Evolutionary conservation across 345 rosid species (phyloP).

Genomic region (Diplotaxis tenuifolia): DNA sequence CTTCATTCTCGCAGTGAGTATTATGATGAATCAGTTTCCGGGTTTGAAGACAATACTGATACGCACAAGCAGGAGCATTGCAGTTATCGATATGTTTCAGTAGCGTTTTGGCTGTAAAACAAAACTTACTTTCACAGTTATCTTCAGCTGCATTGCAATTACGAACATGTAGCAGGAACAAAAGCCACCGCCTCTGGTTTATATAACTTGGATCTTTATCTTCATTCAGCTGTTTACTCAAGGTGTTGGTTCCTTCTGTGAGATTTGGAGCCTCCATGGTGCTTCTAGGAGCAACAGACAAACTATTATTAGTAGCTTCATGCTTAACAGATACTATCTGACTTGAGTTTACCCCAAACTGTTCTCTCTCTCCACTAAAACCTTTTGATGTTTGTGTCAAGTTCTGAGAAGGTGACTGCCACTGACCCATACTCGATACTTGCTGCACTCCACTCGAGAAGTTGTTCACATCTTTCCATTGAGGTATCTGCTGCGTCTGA

Average conservation of each 20-base stretch:
- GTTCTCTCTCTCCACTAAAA: slow-evolving; percentile 49
- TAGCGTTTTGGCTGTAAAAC: slow-evolving; percentile 58
- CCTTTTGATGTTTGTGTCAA: slow-evolving; percentile 42
- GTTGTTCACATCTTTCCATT: slow-evolving; percentile 47
- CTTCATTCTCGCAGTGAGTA: slow-evolving; percentile 52
- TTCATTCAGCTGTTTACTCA: slow-evolving; percentile 39
- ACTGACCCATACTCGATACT: slow-evolving; percentile 55
- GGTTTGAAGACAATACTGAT: slow-evolving; percentile 76
- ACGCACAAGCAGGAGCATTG: slow-evolving; percentile 50
- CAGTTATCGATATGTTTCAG: slow-evolving; percentile 72
- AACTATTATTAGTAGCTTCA: slow-evolving; percentile 60
- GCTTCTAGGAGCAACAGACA: slow-evolving; percentile 46
- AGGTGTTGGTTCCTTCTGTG: slow-evolving; percentile 23
- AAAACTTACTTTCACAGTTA: slow-evolving; percentile 57
- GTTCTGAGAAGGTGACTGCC: slow-evolving; percentile 61
- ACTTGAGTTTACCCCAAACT: slow-evolving; percentile 54
- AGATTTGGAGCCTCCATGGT: slow-evolving; percentile 42
- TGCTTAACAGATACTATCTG: slow-evolving; percentile 60
- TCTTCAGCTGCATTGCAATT: slow-evolving; percentile 75
- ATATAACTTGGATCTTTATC: slow-evolving; percentile 54
- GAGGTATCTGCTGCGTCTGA: slow-evolving; percentile 61
- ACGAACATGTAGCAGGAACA: slow-evolving; percentile 82
- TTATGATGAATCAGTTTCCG: slow-evolving; percentile 63
- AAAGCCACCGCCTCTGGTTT: slow-evolving; percentile 82
- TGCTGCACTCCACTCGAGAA: slow-evolving; percentile 50